These are phyloP conservation scores for Aurinia saxatilis DNA, from an alignment of 345 rosid species.

Conservation along the genomic window DNA sequence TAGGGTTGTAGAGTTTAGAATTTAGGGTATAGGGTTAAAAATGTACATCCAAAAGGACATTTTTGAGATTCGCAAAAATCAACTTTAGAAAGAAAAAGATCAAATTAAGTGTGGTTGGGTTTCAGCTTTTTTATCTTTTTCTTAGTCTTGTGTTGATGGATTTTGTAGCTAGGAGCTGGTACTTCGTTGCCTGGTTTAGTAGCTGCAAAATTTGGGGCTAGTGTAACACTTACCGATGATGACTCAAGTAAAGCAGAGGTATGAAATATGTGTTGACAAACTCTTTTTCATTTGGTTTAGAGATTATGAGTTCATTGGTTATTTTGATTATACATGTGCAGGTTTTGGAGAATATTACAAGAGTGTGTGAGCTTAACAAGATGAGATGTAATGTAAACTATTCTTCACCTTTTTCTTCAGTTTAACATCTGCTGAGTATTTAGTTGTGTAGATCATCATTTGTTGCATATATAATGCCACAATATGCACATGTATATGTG, in stretches of 20 bases:
- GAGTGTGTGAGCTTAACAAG: constrained; percentile 51
- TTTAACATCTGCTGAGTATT: too few species aligned
- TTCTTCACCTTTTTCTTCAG: neutral
- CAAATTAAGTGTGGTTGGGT: too few species aligned
- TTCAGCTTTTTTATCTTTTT: neutral
- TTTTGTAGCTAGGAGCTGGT: constrained; percentile 78
- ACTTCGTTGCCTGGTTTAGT: constrained; percentile 40
- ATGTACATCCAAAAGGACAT: too few species aligned
- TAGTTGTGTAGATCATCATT: too few species aligned
- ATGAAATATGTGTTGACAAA: neutral
- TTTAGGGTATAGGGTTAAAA: too few species aligned
- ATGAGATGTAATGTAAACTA: constrained; percentile 53
- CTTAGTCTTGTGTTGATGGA: constrained; percentile 1
- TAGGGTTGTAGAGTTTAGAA: too few species aligned
- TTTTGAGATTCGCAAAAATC: too few species aligned
- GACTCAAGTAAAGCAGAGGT: constrained; percentile 61
- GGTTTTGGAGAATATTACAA: constrained; percentile 79
- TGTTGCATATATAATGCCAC: too few species aligned
- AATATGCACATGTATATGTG: too few species aligned
- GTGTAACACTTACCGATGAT: constrained; percentile 53
- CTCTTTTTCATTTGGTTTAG: neutral
- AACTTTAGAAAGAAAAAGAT: too few species aligned
- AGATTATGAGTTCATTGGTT: too few species aligned
- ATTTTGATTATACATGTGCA: constrained; percentile 23
- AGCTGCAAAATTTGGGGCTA: constrained; percentile 75